Percentiles rank a stretch among this genome's conserved stretches.
These are phyloP conservation scores for Talaromyces sp. DNA, from an alignment of 2,329 filamentous ascomycete genomes.

Conservation along the genomic window DNA sequence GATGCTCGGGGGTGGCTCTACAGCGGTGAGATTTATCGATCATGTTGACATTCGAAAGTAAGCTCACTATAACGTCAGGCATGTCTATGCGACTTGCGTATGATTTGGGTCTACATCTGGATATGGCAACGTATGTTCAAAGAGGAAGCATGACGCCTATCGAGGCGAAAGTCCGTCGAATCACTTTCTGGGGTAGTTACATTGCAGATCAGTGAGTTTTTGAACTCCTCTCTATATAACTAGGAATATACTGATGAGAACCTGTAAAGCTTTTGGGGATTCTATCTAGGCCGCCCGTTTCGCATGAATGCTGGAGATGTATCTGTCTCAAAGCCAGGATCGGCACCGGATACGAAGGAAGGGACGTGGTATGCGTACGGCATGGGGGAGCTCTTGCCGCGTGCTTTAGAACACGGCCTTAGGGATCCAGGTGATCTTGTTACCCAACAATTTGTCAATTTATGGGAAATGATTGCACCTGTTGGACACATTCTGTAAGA, in stretches of 20 bases:
- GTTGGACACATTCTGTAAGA: conserved; percentile 42
- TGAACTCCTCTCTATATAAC: neutral
- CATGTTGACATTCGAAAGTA: neutral
- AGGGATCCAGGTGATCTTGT: conserved; percentile 35
- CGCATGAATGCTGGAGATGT: conserved; percentile 42
- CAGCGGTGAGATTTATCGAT: conserved; percentile 33
- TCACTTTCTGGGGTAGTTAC: conserved; percentile 46
- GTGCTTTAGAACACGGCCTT: conserved; percentile 22
- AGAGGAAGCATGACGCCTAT: conserved; percentile 38
- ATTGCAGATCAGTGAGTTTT: conserved; percentile 38
- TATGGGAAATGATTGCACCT: conserved; percentile 45
- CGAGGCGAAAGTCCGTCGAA: conserved; percentile 41
- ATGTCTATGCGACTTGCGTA: conserved; percentile 48
- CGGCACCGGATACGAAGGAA: conserved; percentile 27
- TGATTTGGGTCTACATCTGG: conserved; percentile 44
- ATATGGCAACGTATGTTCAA: conserved; percentile 40
- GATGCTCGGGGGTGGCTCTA: conserved; percentile 49
- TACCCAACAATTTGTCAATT: conserved; percentile 37
- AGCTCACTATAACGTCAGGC: conserved; percentile 24
- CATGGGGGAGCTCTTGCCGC: conserved; percentile 22
- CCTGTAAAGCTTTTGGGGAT: conserved; percentile 39
- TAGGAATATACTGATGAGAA: neutral
- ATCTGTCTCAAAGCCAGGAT: conserved; percentile 39
- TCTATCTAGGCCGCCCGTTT: conserved; percentile 44
- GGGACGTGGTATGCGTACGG: conserved; percentile 34